A percentile compares a stretch with the other conserved stretches of the same genome.
phyloP scores from a whole-genome alignment of 352 stramenopile genomes.

The Globisporangium barbulae region DNA sequence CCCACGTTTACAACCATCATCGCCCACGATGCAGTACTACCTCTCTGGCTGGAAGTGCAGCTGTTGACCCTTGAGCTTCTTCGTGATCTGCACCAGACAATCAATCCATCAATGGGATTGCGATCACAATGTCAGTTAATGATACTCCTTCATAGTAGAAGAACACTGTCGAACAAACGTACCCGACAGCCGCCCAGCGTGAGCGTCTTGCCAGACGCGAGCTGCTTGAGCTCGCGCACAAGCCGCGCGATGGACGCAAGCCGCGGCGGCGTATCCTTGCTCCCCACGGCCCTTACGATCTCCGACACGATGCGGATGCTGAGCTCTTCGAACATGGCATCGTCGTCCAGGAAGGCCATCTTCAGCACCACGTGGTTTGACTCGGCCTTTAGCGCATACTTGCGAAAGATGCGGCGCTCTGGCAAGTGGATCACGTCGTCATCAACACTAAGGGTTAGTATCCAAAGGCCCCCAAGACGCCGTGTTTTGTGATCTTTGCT shows the following conservation, averaged over 20 bases:
- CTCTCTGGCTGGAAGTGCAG: conserved; percentile 39
- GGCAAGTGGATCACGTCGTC: background rate
- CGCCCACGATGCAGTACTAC: background rate
- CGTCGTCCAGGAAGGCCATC: conserved; percentile 41
- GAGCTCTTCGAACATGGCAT: conserved; percentile 63
- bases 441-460: background rate
- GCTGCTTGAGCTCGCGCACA: conserved; percentile 35
- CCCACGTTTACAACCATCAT: background rate
- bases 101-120: background rate
- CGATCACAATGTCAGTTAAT: background rate
- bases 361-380: conserved; percentile 32
- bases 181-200: conserved; percentile 69
- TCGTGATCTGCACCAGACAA: conserved; percentile 18
- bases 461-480: background rate
- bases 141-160: background rate
- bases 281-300: conserved; percentile 48
- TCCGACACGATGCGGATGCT: conserved; percentile 54
- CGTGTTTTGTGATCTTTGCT: no score
- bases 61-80: conserved; percentile 31
- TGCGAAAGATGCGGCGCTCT: conserved; percentile 50
- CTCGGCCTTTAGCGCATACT: conserved; percentile 33
- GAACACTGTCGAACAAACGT: conserved; percentile 14
- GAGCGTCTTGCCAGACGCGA: conserved; percentile 64
- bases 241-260: conserved; percentile 49
- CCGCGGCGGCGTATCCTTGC: conserved; percentile 55